Percentiles rank a stretch among this genome's conserved stretches.
Conservation (phyloP, 2,329 filamentous ascomycete genomes). For the Triangularia setosa region DNA sequence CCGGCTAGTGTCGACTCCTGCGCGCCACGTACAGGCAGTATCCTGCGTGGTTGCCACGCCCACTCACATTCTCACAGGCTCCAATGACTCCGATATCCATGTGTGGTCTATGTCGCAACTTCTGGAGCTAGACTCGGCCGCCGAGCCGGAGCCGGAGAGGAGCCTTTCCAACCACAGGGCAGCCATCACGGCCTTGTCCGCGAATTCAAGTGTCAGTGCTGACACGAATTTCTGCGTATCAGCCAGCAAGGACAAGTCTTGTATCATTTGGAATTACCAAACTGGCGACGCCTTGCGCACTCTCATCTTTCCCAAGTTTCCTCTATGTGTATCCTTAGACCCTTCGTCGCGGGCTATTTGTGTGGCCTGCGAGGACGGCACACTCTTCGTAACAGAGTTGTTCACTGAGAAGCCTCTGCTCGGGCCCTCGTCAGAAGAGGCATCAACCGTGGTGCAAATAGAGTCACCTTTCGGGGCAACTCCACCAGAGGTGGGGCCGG, state of each 20-base stretch:
- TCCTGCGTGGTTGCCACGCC: constrained; percentile 70
- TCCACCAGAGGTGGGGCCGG: constrained; percentile 61
- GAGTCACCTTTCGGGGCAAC: constrained; percentile 52
- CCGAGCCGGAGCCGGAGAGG: constrained; percentile 64
- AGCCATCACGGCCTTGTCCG: constrained; percentile 61
- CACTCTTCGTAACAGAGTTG: constrained; percentile 75
- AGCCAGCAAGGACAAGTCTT: constrained; percentile 79
- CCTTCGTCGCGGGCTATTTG: constrained; percentile 81
- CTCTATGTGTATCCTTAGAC: constrained; percentile 72
- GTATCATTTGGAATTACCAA: constrained; percentile 89
- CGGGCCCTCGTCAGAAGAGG: constrained; percentile 48
- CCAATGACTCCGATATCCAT: constrained; percentile 83
- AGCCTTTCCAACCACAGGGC: constrained; percentile 76
- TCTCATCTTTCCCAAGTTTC: constrained; percentile 70
- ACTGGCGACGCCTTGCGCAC: constrained; percentile 75
- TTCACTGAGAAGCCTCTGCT: constrained; percentile 54
- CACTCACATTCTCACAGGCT: constrained; percentile 72
- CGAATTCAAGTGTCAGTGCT: constrained; percentile 62
- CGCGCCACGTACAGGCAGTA: constrained; percentile 75
- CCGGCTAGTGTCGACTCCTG: constrained; percentile 68
- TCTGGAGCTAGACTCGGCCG: constrained; percentile 54
- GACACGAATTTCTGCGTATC: constrained; percentile 81
- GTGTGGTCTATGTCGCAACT: constrained; percentile 82
- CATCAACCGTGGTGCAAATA: constrained; percentile 55
- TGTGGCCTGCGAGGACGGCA: constrained; percentile 74